phyloP scores from a whole-genome alignment of 176 grass and related monocot genomes.

The Eleusine indica region DNA sequence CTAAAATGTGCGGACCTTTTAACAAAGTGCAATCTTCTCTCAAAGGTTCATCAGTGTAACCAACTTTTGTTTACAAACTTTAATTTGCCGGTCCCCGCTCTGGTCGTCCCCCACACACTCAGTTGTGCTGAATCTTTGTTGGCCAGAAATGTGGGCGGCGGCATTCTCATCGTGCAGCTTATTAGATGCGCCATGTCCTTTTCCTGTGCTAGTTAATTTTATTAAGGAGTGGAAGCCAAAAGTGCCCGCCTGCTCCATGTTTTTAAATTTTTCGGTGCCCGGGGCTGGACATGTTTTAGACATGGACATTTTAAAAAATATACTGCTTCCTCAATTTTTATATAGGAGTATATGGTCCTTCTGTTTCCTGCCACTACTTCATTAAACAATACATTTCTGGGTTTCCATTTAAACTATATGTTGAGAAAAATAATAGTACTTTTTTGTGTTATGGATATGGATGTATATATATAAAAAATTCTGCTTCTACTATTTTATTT shows the following conservation, averaged over 20 bases:
- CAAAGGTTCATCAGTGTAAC: not conserved
- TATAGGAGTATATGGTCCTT: too few species aligned
- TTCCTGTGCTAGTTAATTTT: not conserved
- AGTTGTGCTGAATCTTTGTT: not conserved
- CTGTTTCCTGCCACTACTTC: too few species aligned
- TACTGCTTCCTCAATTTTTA: not conserved
- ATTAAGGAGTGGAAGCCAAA: not conserved
- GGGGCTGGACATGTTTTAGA: not conserved
- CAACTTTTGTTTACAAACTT: not conserved
- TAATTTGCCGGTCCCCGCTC: not conserved
- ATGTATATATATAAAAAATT: too few species aligned
- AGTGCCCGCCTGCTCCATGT: not conserved
- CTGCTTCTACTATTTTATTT: too few species aligned
- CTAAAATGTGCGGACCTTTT: not conserved
- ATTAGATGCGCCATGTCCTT: not conserved
- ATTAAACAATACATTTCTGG: too few species aligned
- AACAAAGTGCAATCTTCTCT: not conserved
- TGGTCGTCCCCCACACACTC: not conserved
- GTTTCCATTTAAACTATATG: too few species aligned
- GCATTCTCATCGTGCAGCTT: not conserved
- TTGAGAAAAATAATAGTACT: too few species aligned
- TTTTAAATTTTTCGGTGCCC: not conserved
- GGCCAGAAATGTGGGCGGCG: constrained; percentile 2
- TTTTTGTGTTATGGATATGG: too few species aligned
- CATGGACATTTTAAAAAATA: not conserved